Evolutionary conservation across 768 basidiomycete species (phyloP), one percentile per base, ranked within the genome.

Genomic region (Gloeopeniophorella convolvens): DNA sequence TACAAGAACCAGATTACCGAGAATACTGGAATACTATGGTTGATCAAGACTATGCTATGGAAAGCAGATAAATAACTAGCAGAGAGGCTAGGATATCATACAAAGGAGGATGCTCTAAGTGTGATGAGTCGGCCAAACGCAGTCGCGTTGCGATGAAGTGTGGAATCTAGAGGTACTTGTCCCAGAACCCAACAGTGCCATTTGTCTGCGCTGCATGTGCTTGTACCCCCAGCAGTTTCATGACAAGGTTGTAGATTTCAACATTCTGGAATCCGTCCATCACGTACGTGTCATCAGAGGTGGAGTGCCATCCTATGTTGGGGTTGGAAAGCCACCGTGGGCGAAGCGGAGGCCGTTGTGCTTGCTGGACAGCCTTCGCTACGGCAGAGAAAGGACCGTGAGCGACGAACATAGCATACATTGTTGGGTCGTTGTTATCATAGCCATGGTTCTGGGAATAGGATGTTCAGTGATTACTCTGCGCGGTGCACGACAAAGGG

Each of bases 371-470:
- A 6, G 73, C 67, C 65, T 90, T 92, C 45, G 80, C 73, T 35
- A 78, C 75, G 10, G 78, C 67, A 12, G 85, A 81, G 65, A 92
- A 93, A 0, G 93, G 93, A 1, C 93, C 93, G 62, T 92, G 89
- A 9, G 89, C 91, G 50, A 95, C 83, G 65, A 95, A 94, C 63
- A 90, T 83, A 2, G 91, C 91, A 43, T 82, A 79, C 93, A 95
- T 95, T 5, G 83, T 72, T 11, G 71, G 60, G 34, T 82, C 79
- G 15, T 75, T 65, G 57, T 92, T 93, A 64, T 94, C 91, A 62
- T 93, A 96, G 5, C 93, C 93, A 59, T 96, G 93, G 52, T 82
- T 91, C 86, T 89, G 48, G 7, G 21, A 40, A 58, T 27, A 56
- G 15, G 20, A 13, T 26, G n/a, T n/a, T n/a, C 7, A 42, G 18